phyloP scores from a whole-genome alignment of 129 eudicot genomes.

The Lonicera japonica region DNA sequence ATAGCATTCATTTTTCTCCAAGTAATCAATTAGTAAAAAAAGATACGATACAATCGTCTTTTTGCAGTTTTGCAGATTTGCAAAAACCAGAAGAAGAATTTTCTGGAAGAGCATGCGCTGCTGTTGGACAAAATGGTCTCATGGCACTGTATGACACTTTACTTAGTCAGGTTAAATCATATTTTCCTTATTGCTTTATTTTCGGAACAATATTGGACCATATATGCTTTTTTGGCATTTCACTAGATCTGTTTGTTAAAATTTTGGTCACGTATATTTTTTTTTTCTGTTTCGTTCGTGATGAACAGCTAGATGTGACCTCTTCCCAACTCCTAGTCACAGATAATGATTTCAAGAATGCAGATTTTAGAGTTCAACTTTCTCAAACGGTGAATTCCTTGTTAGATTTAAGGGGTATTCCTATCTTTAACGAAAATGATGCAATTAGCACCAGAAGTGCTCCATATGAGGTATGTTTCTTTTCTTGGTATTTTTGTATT shows the following conservation, averaged over 20 bases:
- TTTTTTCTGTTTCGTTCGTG: constrained; percentile 1
- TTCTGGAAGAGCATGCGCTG: constrained; percentile 97
- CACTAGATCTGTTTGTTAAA: neutral
- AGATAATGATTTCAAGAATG: constrained; percentile 77
- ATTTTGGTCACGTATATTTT: neutral
- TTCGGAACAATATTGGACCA: too few relatives aligned
- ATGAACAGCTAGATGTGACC: constrained; percentile 77
- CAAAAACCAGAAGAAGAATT: constrained; percentile 94
- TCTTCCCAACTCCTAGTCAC: constrained; percentile 92
- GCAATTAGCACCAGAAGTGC: constrained; percentile 90
- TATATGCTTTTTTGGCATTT: neutral
- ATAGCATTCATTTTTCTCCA: neutral
- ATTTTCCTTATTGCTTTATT: too few relatives aligned
- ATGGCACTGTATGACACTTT: constrained; percentile 89
- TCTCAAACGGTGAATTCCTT: constrained; percentile 63
- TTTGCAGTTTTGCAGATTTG: constrained; percentile 77
- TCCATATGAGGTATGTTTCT: constrained; percentile 71
- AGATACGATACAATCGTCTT: neutral
- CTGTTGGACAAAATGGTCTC: constrained; percentile 92
- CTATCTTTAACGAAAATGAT: constrained; percentile 89
- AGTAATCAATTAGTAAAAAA: neutral
- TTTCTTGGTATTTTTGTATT: neutral
- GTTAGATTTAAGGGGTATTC: constrained; percentile 57
- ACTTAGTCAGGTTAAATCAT: constrained; percentile 63
- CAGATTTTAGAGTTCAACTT: constrained; percentile 71